Base-by-base conservation (phyloP, 768 basidiomycete genomes). In the Rhizopogon rudus region DNA sequence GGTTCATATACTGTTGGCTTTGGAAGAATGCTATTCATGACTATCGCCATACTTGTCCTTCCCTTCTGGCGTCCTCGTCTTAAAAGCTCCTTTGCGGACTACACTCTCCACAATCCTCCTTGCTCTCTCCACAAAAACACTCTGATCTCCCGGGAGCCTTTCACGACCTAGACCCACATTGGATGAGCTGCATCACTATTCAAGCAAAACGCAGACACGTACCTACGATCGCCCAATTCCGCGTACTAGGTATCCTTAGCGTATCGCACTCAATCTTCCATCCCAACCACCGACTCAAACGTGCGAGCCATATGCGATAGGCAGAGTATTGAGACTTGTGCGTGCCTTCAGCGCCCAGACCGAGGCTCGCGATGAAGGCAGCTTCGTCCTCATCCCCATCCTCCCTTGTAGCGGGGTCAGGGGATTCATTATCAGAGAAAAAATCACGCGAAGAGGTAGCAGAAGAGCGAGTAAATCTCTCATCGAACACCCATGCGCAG, bases 141-240 rank as follows among this genome's bases (percentile, higher is more conserved):
- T 56, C 5, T 40, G 14, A 44, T 57, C 40, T 49, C 62, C 46
- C 48, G 22, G n/a, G 55, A 61, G 60, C 61, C 65, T 57, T 66
- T 62, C 52, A 58, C 71, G 56, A 57, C 67, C 68, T 70, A 54
- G 37, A 44, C 20, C 44, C 25, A 5, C 25, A 25, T 25, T 25
- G 4, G 4, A 48, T 33, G 20, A 56, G 51, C 4, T 8, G 10
- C 5, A n/a, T 14, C 28, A 20, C 14, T 7, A 31, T 25, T 25
- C 3, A 14, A 1, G 40, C 4, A 28, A 20, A 35, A 14, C 14
- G 13, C 6, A 37, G 7, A 22, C 33, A 77, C 84, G 20, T 53
- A 93, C 95, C 94, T 31, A 96, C 71, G 50, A 97, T 79, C 0
- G 88, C 91, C 93, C 94, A 97, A 65, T 93, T 93, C 56, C 93